Base-by-base conservation (phyloP, 108 stramenopile genomes). In the Cyclostephanos invisitatus region DNA sequence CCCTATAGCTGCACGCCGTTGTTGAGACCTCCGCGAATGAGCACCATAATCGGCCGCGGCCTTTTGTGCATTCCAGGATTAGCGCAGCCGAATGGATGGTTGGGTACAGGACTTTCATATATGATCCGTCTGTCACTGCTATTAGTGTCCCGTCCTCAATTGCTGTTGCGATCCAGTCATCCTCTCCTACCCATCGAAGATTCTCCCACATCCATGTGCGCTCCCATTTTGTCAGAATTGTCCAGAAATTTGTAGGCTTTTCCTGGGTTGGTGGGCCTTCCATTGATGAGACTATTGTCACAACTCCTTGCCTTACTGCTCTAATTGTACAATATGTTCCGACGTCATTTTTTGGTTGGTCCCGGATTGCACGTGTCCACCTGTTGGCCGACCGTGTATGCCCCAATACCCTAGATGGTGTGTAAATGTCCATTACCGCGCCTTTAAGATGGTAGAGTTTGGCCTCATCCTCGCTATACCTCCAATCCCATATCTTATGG, bases 91-190 rank as follows among this genome's bases (percentile, higher is more conserved):
- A 42, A 32, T 65, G 60, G 20, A 62, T 10, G 1, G 62, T 60
- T 9, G 54, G 36, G 7, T 28, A n/a, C 2, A 74, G 0, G 66
- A n/a, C n/a, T n/a, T n/a, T n/a, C n/a, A n/a, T n/a, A n/a, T n/a
- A n/a, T n/a, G n/a, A n/a, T n/a, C n/a, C 73, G 37, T 68, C 74
- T 10, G 74, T 75, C 0, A 68, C 67, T 6, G 71, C 49, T 0
- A 63, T 42, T 0, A 17, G 44, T 27, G 71, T 22, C 7, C 51
- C 50, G 9, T 63, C 54, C 36, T 25, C n/a, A 22, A 72, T 64
- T 2, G 71, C 50, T 38, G 38, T 54, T 14, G 46, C 20, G 0
- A 72, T 10, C 71, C 71, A 72, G 15, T 21, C 3, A 18, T 58
- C 40, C 17, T 57, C 27, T 0, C 56, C 58, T 0, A 59, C 42